Conservation (phyloP, 2,329 filamentous ascomycete species). For the Dryadomyces quercus-mongolicae region DNA sequence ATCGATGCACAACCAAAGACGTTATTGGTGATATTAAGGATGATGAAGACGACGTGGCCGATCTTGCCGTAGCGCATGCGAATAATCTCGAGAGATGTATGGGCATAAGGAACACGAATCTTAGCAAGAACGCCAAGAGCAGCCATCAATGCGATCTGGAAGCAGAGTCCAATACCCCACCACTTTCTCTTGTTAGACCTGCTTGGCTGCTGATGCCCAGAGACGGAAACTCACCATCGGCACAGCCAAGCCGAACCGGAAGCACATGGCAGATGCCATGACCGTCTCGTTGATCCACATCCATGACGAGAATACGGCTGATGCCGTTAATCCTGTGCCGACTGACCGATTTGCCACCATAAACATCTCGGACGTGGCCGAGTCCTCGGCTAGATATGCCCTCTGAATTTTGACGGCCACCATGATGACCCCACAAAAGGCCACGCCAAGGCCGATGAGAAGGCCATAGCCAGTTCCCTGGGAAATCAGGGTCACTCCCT, state of each 20-base stretch:
- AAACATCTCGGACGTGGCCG: constrained; percentile 31
- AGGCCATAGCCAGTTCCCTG: constrained; percentile 10
- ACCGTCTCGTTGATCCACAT: constrained; percentile 32
- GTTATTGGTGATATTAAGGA: constrained; percentile 26
- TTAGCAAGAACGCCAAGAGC: constrained; percentile 32
- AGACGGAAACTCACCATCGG: constrained; percentile 4
- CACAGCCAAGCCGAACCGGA: constrained; percentile 16
- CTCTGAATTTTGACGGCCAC: constrained; percentile 32
- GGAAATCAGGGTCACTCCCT: constrained; percentile 2
- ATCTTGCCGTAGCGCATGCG: constrained; percentile 23
- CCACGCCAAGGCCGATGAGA: constrained; percentile 31
- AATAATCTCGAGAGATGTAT: constrained; percentile 30
- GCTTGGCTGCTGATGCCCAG: neutral
- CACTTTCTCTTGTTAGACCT: neutral
- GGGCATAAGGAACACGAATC: constrained; percentile 24
- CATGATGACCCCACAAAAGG: constrained; percentile 25
- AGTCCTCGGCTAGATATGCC: constrained; percentile 27
- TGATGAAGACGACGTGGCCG: constrained; percentile 26
- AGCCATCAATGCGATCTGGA: constrained; percentile 9
- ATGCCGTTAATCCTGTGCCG: constrained; percentile 18
- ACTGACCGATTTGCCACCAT: constrained; percentile 23
- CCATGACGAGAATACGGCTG: constrained; percentile 22
- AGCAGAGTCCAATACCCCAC: constrained; percentile 7
- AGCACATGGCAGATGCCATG: constrained; percentile 22
- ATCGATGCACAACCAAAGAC: constrained; percentile 26